These are phyloP conservation scores for Tuctoria greenei DNA, from an alignment of 176 grass and related monocot species.

Conservation along the genomic window DNA sequence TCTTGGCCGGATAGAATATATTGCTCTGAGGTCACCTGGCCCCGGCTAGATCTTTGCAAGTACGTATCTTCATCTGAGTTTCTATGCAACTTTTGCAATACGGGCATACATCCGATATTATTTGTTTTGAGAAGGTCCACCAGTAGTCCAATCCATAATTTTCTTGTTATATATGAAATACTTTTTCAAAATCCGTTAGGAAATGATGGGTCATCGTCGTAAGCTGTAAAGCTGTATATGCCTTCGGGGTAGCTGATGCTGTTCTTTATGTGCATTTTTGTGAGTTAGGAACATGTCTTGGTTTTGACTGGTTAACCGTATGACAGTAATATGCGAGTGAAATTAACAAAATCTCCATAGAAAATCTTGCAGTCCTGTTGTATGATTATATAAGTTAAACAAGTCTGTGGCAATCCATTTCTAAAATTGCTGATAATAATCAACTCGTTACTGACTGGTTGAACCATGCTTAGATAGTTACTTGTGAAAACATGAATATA, in stretches of 20 bases:
- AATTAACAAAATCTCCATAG: not conserved
- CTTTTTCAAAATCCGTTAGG: not conserved
- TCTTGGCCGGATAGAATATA: constrained; percentile 97
- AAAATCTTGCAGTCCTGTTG: not conserved
- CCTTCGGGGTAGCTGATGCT: no score
- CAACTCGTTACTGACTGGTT: not conserved
- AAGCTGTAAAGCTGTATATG: not conserved
- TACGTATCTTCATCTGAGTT: constrained; percentile 20
- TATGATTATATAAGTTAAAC: not conserved
- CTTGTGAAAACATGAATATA: no score
- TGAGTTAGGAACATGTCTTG: no score
- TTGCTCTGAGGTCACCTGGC: constrained; percentile 92
- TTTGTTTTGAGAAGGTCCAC: not conserved
- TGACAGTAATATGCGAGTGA: no score
- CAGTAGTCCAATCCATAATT: not conserved
- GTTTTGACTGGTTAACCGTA: no score
- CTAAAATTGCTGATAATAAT: not conserved
- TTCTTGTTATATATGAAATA: not conserved
- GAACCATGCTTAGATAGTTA: not conserved
- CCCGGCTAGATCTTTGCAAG: constrained; percentile 97
- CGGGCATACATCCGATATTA: not conserved
- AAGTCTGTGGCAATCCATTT: not conserved
- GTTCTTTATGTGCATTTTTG: not conserved
- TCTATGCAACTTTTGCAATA: not conserved
- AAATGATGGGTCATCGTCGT: not conserved